phyloP scores from a whole-genome alignment of 164 flowering plant species.

The Kalanchoe fedtschenkoi region DNA sequence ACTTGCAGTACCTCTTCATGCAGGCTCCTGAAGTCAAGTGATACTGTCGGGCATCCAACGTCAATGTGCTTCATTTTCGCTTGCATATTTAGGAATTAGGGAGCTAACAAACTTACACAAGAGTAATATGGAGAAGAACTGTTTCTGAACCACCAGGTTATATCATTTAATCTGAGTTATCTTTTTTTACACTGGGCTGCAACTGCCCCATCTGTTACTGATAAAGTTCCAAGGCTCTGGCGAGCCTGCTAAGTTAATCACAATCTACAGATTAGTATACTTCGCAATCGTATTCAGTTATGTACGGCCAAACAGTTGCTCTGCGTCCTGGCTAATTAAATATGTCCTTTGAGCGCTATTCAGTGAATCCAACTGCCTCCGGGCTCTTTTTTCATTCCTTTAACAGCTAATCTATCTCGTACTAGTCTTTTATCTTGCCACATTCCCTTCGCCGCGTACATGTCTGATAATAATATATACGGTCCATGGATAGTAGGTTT shows the following conservation, averaged over 20 bases:
- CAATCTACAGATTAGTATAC: no score
- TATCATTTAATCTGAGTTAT: neutral
- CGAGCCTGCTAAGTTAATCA: neutral
- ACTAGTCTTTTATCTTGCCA: constrained; percentile 13
- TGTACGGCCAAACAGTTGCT: no score
- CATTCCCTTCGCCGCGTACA: constrained; percentile 17
- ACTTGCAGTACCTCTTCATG: constrained; percentile 80
- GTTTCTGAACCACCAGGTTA: neutral
- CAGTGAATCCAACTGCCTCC: constrained; percentile 15
- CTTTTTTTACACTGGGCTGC: no score
- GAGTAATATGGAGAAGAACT: neutral
- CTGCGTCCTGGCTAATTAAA: no score
- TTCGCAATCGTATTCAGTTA: no score
- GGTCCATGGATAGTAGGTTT: constrained; percentile 14
- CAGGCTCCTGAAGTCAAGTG: constrained; percentile 41
- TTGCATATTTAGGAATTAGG: neutral
- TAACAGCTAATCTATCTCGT: constrained; percentile 10
- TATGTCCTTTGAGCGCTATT: no score
- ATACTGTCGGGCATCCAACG: neutral
- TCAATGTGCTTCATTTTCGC: neutral
- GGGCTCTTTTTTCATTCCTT: constrained; percentile 9
- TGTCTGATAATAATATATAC: constrained; percentile 15
- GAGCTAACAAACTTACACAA: neutral
- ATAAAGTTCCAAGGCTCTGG: neutral
- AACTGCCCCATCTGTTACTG: neutral